Conservation (phyloP, 169 alveolate species). For the Plasmodium fragile region DNA sequence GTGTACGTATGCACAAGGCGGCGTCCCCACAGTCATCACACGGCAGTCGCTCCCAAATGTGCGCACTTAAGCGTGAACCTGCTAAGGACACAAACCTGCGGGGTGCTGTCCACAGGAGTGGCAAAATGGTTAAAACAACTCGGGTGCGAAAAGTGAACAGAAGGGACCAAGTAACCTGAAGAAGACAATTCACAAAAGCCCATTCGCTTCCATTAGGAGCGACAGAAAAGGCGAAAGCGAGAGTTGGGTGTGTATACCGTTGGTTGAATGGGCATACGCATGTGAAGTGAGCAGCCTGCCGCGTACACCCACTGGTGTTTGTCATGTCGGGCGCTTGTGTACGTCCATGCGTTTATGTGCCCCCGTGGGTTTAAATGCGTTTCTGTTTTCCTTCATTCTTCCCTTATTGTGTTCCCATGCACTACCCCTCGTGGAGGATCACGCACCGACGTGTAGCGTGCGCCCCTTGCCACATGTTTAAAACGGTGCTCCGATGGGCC, state of each 20-base stretch:
- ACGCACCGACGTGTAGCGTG: not conserved
- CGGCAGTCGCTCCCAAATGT: not conserved
- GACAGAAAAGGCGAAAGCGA: not conserved
- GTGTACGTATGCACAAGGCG: not conserved
- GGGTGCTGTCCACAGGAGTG: not conserved
- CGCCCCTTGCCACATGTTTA: not conserved
- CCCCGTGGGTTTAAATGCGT: not conserved
- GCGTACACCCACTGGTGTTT: not conserved
- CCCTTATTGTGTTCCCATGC: not conserved
- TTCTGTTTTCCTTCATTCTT: not conserved
- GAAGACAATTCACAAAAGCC: not conserved
- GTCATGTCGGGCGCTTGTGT: not conserved
- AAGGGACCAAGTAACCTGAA: not conserved
- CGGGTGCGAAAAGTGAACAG: not conserved
- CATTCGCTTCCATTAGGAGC: not conserved
- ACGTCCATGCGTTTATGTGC: not conserved
- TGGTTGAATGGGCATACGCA: not conserved
- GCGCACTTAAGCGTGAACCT: not conserved
- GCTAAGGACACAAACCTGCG: not conserved
- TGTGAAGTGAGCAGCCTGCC: not conserved
- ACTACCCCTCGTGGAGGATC: not conserved
- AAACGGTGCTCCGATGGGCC: not conserved
- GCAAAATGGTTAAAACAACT: not conserved
- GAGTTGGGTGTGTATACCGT: not conserved
- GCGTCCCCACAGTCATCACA: not conserved